Percentiles rank a stretch among this genome's conserved stretches.
These are phyloP conservation scores for Helichrysum umbraculigerum DNA, from an alignment of 129 eudicot species.

Conservation along the genomic window DNA sequence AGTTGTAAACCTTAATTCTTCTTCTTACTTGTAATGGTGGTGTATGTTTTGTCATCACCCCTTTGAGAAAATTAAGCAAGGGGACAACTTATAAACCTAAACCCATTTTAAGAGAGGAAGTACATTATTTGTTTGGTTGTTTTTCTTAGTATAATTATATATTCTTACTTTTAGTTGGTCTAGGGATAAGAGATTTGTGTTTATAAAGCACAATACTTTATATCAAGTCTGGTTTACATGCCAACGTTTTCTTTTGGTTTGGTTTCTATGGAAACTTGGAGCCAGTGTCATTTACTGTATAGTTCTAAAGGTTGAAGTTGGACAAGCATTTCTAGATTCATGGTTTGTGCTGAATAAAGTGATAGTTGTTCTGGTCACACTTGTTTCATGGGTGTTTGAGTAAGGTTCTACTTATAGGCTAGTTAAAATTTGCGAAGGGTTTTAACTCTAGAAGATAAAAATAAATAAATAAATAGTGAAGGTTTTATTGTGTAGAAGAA, in stretches of 20 bases:
- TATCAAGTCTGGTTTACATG: slow-evolving; percentile 14
- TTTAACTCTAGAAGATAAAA: too few species aligned
- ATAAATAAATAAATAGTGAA: too few species aligned
- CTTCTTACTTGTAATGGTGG: slow-evolving; percentile 49
- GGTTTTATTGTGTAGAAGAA: background rate
- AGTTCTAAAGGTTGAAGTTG: background rate
- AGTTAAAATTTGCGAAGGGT: too few species aligned
- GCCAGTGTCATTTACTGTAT: background rate
- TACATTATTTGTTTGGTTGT: slow-evolving; percentile 22
- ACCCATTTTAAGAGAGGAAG: slow-evolving; percentile 27
- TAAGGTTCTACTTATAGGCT: background rate
- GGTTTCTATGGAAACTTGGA: background rate
- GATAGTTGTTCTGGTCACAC: background rate
- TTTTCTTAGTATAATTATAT: background rate
- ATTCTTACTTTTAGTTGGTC: slow-evolving; percentile 4
- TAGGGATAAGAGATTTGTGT: slow-evolving; percentile 16
- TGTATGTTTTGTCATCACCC: slow-evolving; percentile 22
- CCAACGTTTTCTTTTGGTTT: background rate
- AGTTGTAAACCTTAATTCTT: slow-evolving; percentile 69
- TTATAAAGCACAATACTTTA: background rate
- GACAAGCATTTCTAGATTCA: background rate
- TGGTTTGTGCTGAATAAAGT: background rate
- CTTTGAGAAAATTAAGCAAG: slow-evolving; percentile 17
- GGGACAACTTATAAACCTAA: slow-evolving; percentile 12
- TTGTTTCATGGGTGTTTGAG: background rate